Conservation (phyloP, 495 filamentous ascomycete species). For the Hamigera avellanea region DNA sequence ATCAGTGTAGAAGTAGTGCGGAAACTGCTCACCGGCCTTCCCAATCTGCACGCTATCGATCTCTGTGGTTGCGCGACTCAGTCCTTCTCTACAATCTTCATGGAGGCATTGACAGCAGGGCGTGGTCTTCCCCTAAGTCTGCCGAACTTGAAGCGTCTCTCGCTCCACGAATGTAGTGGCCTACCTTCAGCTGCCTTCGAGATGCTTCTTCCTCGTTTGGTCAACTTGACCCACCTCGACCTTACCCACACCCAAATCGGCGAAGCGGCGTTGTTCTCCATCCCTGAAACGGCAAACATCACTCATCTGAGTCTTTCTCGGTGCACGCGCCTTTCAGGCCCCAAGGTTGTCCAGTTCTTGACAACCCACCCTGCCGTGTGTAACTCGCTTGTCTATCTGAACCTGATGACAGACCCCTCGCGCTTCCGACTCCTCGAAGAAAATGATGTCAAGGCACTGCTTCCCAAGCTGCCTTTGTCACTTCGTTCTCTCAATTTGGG, state of each 20-base stretch:
- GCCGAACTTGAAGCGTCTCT: slow-evolving; percentile 52
- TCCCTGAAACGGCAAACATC: slow-evolving; percentile 59
- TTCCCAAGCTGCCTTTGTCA: slow-evolving; percentile 55
- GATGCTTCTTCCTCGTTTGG: slow-evolving; percentile 55
- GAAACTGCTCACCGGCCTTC: slow-evolving; percentile 58
- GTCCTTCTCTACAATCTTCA: slow-evolving; percentile 53
- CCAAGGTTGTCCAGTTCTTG: slow-evolving; percentile 59
- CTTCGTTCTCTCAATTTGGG: slow-evolving; percentile 69
- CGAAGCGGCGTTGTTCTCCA: slow-evolving; percentile 56
- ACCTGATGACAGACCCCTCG: slow-evolving; percentile 61
- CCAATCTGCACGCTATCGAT: slow-evolving; percentile 59
- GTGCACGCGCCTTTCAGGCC: slow-evolving; percentile 59
- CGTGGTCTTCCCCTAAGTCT: slow-evolving; percentile 34
- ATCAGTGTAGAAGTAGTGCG: slow-evolving; percentile 54
- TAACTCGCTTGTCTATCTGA: slow-evolving; percentile 57
- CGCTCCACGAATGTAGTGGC: slow-evolving; percentile 73
- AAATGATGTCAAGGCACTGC: slow-evolving; percentile 50
- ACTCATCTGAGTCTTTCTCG: slow-evolving; percentile 74
- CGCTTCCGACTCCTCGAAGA: slow-evolving; percentile 61
- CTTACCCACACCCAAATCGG: slow-evolving; percentile 71
- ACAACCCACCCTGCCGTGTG: slow-evolving; percentile 59
- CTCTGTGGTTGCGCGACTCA: slow-evolving; percentile 70
- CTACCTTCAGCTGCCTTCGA: slow-evolving; percentile 59
- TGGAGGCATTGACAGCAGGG: slow-evolving; percentile 30
- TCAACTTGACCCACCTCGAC: slow-evolving; percentile 68